phyloP scores from a whole-genome alignment of 768 basidiomycete species.

The Suillus tomentosus region DNA sequence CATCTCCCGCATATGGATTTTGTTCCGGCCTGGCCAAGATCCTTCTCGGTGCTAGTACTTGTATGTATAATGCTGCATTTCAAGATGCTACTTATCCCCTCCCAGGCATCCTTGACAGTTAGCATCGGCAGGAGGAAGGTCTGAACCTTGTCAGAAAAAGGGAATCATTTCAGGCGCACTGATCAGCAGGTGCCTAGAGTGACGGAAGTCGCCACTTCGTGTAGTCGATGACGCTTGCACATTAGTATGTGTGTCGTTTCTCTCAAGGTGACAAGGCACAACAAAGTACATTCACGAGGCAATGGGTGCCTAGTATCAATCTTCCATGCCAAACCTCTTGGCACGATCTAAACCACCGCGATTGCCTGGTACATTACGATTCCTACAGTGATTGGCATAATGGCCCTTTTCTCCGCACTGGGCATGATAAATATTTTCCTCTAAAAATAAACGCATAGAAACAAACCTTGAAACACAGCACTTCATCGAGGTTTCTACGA shows the following conservation, averaged over 20 bases:
- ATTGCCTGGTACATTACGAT: constrained; percentile 89
- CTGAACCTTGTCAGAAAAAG: neutral
- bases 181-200: no score
- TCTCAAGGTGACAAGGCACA: neutral
- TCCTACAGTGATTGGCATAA: constrained; percentile 92
- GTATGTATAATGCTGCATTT: no score
- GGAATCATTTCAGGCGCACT: no score
- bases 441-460: constrained; percentile 10
- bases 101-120: no score
- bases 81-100: no score
- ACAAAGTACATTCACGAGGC: neutral
- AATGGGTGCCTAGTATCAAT: constrained; percentile 17
- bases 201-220: neutral
- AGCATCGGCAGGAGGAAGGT: no score
- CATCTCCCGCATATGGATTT: no score
- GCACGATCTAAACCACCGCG: constrained; percentile 75
- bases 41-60: no score
- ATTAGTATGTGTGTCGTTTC: neutral
- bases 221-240: neutral
- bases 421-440: constrained; percentile 13
- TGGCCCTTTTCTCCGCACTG: constrained; percentile 93
- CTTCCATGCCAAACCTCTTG: constrained; percentile 33
- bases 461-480: constrained; percentile 83
- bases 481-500: constrained; percentile 79
- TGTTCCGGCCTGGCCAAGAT: no score